Base-by-base conservation (phyloP, 148 eudicot genomes). In the Suaeda aralocaspica region DNA sequence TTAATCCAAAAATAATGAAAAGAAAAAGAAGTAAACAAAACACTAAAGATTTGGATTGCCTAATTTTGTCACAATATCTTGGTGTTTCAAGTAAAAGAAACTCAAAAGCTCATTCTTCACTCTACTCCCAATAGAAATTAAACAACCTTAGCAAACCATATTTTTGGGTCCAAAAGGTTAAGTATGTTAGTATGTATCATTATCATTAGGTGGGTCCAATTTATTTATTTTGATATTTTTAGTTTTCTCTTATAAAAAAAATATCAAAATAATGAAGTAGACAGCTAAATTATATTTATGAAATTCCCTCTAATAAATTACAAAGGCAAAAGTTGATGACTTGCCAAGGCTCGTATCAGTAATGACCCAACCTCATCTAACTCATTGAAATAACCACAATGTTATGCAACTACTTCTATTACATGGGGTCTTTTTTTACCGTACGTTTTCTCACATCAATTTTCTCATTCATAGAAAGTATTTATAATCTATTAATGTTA, bases 131-230 rank as follows among this genome's bases (percentile, higher is more conserved):
- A 58, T 41, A 2, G 33, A 26, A 53, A 63, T n/a, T n/a, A n/a
- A 76, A 69, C 19, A 64, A 42, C 57, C 58, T 64, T 46, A 24
- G 59, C 63, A 59, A 59, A 59, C 64, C 24, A 29, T 30, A 24
- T 41, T 63, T 66, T 21, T 33, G 71, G 55, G 64, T 18, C 55
- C 63, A 24, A 71, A 48, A n/a, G 18, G 66, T 46, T 71, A 33
- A 42, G 64, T 44, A 29, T 57, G 64, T 42, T 33, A 36, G 65
- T 44, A 29, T 57, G 64, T 42, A 49, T 73, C 66, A 59, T 51
- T 61, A 52, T 69, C 64, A 70, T 64, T 64, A n/a, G 57, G 66
- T 64, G 70, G 74, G 74, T 76, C 66, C 79, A 70, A 21, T 45
- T 9, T 36, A 50, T 64, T 8, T 16, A 11, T 18, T 36, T 24